phyloP scores from a whole-genome alignment of 331 rosid species.

The Pyracantha coccinea region DNA sequence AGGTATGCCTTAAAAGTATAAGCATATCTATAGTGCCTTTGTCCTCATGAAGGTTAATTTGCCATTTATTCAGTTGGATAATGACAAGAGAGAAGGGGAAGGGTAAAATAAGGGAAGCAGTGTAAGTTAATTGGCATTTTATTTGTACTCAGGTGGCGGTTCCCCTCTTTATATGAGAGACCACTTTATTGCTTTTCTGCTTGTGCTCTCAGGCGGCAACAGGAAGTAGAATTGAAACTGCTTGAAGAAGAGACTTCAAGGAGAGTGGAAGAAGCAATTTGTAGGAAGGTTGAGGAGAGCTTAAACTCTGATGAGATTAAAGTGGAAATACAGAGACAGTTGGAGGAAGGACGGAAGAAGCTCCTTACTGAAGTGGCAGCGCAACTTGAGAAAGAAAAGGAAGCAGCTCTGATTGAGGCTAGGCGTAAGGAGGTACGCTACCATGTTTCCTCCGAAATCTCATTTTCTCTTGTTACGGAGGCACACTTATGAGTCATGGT shows the following conservation, averaged over 20 bases:
- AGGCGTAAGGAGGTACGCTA: slow-evolving; percentile 66
- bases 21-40: slow-evolving; percentile 60
- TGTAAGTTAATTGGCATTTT: slow-evolving; percentile 13
- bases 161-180: slow-evolving; percentile 12
- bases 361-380: slow-evolving; percentile 63
- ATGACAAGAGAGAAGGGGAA: slow-evolving; percentile 21
- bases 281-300: slow-evolving; percentile 61
- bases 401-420: slow-evolving; percentile 69
- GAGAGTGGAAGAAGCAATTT: slow-evolving; percentile 79
- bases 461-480: neutral
- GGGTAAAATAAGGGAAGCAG: slow-evolving; percentile 9
- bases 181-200: slow-evolving; percentile 36
- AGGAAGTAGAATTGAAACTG: slow-evolving; percentile 73
- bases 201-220: slow-evolving; percentile 73
- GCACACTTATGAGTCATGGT: neutral
- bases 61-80: slow-evolving; percentile 42
- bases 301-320: slow-evolving; percentile 60
- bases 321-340: slow-evolving; percentile 54
- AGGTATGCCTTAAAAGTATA: slow-evolving; percentile 98
- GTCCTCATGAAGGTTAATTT: slow-evolving; percentile 81
- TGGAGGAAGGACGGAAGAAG: slow-evolving; percentile 80
- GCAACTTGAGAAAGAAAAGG: slow-evolving; percentile 87
- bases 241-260: slow-evolving; percentile 82
- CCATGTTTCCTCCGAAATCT: neutral
- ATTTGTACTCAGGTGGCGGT: slow-evolving; percentile 14